Base-by-base conservation (phyloP, 2,329 filamentous ascomycete genomes). In the Fusarium setosum region DNA sequence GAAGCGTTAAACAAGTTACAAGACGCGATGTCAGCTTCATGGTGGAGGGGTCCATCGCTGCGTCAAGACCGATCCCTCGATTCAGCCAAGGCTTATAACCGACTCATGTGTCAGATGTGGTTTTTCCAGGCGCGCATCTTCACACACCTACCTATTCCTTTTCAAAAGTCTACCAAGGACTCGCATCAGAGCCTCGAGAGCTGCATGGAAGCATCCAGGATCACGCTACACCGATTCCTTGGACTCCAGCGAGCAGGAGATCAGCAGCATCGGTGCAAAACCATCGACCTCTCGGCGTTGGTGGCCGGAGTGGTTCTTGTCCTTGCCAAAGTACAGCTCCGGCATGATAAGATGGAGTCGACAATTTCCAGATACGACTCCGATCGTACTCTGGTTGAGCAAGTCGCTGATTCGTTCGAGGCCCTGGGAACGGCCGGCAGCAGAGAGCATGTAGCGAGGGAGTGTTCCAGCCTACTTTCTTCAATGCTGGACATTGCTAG, bases 51-150 rank as follows among this genome's bases (percentile, higher is more conserved):
- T 11, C 62, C 62, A 4, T 45, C 55, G 4, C 53, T 65, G 15
- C n/a, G 41, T 15, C 54, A 38, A 21, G 58, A 50, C 38, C 40
- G 47, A 42, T 31, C 55, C 40, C 50, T 61, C 4, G 59, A 59
- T 18, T 59, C 55, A 13, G 41, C 59, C 10, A 48, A 34, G 20
- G 61, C 58, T 3, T 51, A 55, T 2, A 59, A 61, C 24, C 54
- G 62, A 3, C 32, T 65, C 3, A 48, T 62, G 23, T 65, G 54
- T 13, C 62, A 65, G 41, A 32, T 62, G 21, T 65, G 62, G 62
- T 62, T 59, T 47, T 61, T 56, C 18, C 55, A 65, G 42, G 62
- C 58, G 11, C 51, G 51, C 13, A 48, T 51, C 10, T 62, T 50
- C 37, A 42, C 51, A 1, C 54, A 65, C 13, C 18, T 65, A 12